phyloP scores from a whole-genome alignment of 176 grass and related monocot genomes.

The Paspalum vaginatum region DNA sequence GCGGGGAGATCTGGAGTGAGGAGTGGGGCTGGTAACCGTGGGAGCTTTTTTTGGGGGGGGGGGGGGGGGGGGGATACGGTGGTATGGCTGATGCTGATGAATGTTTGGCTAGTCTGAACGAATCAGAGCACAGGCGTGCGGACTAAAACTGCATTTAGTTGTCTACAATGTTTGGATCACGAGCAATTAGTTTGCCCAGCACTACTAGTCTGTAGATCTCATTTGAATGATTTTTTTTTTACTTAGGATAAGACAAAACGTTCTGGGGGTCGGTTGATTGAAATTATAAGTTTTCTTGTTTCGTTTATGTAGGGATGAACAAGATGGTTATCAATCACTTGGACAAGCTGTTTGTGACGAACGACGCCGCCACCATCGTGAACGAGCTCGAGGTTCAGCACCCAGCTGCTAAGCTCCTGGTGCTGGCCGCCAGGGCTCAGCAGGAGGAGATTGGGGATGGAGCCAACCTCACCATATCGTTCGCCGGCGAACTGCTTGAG shows the following conservation, averaged over 20 bases:
- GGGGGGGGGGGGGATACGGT: too few relatives aligned
- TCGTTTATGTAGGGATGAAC: constrained; percentile 68
- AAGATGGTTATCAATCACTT: constrained; percentile 97
- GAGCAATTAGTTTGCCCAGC: neutral
- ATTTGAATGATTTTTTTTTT: neutral
- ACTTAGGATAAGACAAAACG: neutral
- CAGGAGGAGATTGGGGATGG: constrained; percentile 93
- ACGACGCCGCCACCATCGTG: constrained; percentile 80
- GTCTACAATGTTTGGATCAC: neutral
- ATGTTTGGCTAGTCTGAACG: neutral
- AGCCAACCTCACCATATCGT: constrained; percentile 91
- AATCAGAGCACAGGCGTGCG: neutral
- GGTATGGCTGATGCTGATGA: neutral
- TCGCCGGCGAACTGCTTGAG: constrained; percentile 84
- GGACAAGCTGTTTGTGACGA: constrained; percentile 85
- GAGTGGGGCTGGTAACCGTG: neutral
- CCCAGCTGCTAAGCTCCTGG: constrained; percentile 87
- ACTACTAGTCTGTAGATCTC: neutral
- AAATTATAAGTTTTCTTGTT: neutral
- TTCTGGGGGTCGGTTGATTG: neutral
- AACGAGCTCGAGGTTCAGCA: constrained; percentile 94
- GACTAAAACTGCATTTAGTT: neutral
- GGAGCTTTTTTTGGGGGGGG: too few relatives aligned
- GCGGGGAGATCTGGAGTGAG: neutral
- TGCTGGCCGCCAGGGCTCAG: constrained; percentile 71